Evolutionary conservation across 225 moss, liverwort and hornwort genomes (phyloP).

Genomic region (Marchantia paleacea): DNA sequence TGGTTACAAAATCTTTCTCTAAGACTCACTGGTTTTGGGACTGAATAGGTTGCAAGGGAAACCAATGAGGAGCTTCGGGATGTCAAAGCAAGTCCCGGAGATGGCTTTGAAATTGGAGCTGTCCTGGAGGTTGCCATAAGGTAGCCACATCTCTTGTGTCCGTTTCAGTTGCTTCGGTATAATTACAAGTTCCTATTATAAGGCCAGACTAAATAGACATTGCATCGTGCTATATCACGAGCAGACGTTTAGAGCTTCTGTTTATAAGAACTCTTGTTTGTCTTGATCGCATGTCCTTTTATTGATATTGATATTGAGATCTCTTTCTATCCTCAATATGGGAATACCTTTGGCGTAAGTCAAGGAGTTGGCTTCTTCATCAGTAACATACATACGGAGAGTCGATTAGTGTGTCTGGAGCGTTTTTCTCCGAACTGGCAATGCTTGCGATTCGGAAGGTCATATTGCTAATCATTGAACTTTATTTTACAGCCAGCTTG

Average conservation of each 20-base stretch:
- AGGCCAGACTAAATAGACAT: neutral
- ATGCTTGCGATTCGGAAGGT: neutral
- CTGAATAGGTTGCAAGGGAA: slow-evolving; percentile 80
- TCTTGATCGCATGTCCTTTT: neutral
- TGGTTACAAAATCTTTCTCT: slow-evolving; percentile 13
- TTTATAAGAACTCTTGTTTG: neutral
- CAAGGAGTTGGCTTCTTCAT: neutral
- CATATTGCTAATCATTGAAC: neutral
- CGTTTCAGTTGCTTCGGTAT: neutral
- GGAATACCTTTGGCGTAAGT: neutral
- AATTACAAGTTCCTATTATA: neutral
- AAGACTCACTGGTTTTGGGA: slow-evolving; percentile 20
- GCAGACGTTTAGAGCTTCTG: neutral
- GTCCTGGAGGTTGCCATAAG: slow-evolving; percentile 86
- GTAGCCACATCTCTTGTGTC: slow-evolving; percentile 35
- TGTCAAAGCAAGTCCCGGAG: slow-evolving; percentile 70
- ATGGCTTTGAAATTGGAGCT: slow-evolving; percentile 76
- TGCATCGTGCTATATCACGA: neutral
- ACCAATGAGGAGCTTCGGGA: slow-evolving; percentile 86
- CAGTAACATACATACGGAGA: too few relatives aligned
- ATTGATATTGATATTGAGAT: neutral
- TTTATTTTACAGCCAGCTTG: slow-evolving; percentile 57
- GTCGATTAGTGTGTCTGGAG: too few relatives aligned
- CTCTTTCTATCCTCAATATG: neutral
- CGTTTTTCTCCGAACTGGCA: neutral